Conservation (phyloP, 169 alveolate species). For the Babesia sp. region DNA sequence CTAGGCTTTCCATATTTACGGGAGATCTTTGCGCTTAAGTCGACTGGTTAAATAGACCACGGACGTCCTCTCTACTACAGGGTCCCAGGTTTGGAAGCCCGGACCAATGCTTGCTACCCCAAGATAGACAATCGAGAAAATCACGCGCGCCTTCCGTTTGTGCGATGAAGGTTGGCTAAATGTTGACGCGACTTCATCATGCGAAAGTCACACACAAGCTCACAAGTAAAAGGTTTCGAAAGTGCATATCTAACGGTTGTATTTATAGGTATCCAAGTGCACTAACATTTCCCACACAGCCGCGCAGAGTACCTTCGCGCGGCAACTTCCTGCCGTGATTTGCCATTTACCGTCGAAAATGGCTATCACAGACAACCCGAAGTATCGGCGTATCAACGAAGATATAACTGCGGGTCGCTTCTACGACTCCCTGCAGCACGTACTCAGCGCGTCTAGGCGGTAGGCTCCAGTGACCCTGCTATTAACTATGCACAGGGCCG, state of each 20-base stretch:
- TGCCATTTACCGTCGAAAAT: conserved; percentile 7
- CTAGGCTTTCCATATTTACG: background rate
- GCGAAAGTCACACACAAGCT: background rate
- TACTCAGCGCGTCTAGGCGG: conserved; percentile 52
- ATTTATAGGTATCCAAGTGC: background rate
- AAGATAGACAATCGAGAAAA: too few species aligned
- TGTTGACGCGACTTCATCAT: background rate
- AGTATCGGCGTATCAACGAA: conserved; percentile 42
- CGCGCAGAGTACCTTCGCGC: background rate
- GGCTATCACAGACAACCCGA: conserved; percentile 23
- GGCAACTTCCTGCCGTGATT: background rate
- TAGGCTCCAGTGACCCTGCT: background rate
- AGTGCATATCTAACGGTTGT: background rate
- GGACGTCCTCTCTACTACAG: too few species aligned
- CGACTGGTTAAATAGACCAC: too few species aligned
- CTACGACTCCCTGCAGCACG: conserved; percentile 69
- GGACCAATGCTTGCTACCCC: too few species aligned
- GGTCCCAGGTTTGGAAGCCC: too few species aligned
- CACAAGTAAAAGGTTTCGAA: background rate
- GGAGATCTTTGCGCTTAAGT: too few species aligned
- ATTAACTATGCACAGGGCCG: background rate
- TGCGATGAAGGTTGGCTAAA: background rate
- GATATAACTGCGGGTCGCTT: conserved; percentile 58
- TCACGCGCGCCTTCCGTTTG: too few species aligned
- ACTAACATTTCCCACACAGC: background rate